phyloP scores from a whole-genome alignment of 2,329 filamentous ascomycete genomes.

The Fusarium sp. region DNA sequence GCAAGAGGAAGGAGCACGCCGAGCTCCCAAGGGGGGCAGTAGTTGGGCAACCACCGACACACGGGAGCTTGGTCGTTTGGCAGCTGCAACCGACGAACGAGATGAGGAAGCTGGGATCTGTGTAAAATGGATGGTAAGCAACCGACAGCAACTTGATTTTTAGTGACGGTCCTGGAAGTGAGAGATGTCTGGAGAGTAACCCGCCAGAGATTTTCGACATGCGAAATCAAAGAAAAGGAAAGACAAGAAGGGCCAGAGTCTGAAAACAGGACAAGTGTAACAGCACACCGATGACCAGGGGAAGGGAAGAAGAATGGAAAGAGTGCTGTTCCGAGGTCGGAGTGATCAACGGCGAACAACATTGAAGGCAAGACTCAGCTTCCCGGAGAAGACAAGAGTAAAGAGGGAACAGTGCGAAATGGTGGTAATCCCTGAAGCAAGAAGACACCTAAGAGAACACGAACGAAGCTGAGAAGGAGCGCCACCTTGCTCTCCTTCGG shows the following conservation, averaged over 20 bases:
- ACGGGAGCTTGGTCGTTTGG: neutral
- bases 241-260: neutral
- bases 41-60: neutral
- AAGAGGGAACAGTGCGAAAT: neutral
- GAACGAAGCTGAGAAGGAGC: neutral
- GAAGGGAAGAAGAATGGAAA: neutral
- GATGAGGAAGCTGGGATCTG: neutral
- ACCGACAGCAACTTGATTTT: neutral
- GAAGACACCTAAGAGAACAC: neutral
- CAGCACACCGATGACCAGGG: neutral
- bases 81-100: neutral
- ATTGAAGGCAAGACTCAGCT: neutral
- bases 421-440: neutral
- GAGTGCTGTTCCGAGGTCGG: neutral
- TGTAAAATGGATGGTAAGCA: neutral
- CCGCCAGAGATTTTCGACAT: neutral
- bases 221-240: neutral
- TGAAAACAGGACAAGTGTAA: neutral
- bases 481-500: neutral
- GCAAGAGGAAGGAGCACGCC: constrained; percentile 22
- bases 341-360: neutral
- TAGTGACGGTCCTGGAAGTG: neutral
- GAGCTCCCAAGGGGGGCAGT: neutral
- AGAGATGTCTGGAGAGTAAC: neutral
- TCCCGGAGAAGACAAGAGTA: neutral